These are phyloP conservation scores for Chaetomiaceae sp. DNA, from an alignment of 2,329 filamentous ascomycete species.

Conservation along the genomic window DNA sequence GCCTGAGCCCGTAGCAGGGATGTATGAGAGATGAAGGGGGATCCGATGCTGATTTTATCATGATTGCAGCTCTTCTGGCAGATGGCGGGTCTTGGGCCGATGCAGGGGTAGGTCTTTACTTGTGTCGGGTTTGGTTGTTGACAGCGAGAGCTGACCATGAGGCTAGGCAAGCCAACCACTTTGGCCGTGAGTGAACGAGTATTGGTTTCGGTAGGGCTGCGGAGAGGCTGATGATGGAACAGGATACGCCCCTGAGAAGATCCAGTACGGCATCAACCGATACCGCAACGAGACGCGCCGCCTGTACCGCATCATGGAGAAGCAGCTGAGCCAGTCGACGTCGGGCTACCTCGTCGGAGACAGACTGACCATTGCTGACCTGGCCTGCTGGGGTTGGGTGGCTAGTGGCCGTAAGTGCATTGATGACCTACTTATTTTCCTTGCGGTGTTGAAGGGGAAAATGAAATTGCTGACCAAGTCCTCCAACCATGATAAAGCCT, in stretches of 20 bases:
- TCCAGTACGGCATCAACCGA: constrained; percentile 75
- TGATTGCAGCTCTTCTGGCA: constrained; percentile 48
- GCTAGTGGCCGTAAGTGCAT: constrained; percentile 42
- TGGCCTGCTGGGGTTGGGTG: constrained; percentile 78
- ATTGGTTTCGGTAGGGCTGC: too few species aligned
- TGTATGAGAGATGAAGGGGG: not conserved
- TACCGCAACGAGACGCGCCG: constrained; percentile 82
- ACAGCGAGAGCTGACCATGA: constrained; percentile 1
- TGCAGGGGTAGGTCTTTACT: constrained; percentile 53
- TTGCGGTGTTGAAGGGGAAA: too few species aligned
- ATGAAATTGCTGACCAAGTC: not conserved
- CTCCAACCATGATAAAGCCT: constrained; percentile 13
- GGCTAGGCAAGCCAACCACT: constrained; percentile 70
- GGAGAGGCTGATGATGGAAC: not conserved
- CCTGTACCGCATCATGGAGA: constrained; percentile 73
- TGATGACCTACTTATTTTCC: not conserved
- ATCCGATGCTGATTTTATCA: not conserved
- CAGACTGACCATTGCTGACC: constrained; percentile 70
- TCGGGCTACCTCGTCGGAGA: constrained; percentile 63
- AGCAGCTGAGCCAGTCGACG: constrained; percentile 56
- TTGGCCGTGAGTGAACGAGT: constrained; percentile 49
- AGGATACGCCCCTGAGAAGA: constrained; percentile 75
- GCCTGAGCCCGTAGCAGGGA: not conserved
- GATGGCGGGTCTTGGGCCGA: constrained; percentile 76
- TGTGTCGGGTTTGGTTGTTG: not conserved